Evolutionary conservation across 768 basidiomycete species (phyloP).

Genomic region (Suillus luteus): DNA sequence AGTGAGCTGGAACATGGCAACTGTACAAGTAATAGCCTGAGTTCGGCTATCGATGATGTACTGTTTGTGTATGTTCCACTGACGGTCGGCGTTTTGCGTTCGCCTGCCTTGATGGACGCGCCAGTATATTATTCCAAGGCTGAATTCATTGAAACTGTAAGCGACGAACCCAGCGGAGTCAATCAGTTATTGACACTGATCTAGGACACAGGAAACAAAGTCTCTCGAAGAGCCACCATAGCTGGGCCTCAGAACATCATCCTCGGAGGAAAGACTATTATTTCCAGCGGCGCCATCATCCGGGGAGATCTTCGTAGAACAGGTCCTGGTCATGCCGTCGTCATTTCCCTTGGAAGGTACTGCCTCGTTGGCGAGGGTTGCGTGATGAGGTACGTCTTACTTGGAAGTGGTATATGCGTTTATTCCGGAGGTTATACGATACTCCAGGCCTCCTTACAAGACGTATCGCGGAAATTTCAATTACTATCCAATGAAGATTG

Average conservation of each 20-base stretch:
- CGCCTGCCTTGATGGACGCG: conserved; percentile 52
- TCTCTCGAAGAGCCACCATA: conserved; percentile 88
- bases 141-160: conserved; percentile 89
- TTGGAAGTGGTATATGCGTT: conserved; percentile 4
- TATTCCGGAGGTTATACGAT: neutral
- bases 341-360: conserved; percentile 91
- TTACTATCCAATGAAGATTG: conserved; percentile 97
- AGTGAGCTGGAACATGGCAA: neutral
- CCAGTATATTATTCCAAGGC: conserved; percentile 78
- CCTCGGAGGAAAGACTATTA: conserved; percentile 95
- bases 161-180: conserved; percentile 18
- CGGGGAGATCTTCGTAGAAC: conserved; percentile 91
- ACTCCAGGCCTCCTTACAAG: conserved; percentile 77
- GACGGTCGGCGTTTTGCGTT: neutral
- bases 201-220: conserved; percentile 96
- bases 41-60: neutral
- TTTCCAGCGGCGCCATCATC: conserved; percentile 86
- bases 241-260: conserved; percentile 96
- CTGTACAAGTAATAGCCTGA: neutral
- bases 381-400: conserved; percentile 70
- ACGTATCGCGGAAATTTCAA: conserved; percentile 91
- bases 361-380: conserved; percentile 89
- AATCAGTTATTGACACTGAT: conserved; percentile 11
- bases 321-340: conserved; percentile 90
- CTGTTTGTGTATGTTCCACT: neutral